Base-by-base conservation (phyloP, 257 asterid species). In the Gentiana dahurica region DNA sequence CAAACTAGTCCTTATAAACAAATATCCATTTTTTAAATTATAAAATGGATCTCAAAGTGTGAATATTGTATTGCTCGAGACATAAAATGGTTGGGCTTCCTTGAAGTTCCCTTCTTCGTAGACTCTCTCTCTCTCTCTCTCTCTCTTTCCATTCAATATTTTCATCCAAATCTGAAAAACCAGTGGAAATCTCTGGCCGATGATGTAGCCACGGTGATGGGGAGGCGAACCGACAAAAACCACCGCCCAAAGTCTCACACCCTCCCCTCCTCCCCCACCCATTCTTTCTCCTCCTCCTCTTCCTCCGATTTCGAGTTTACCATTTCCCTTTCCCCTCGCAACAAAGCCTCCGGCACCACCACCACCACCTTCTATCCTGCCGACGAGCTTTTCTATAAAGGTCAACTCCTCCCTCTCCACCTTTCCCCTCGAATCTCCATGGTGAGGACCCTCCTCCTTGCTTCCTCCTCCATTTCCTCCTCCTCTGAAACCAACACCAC, bases 301-400 rank as follows among this genome's bases (percentile, higher is more conserved):
- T 83, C 94, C 48, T 84, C 96, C 46, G 87, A 80, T 52, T 87
- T 87, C 79, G 96, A 87, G 51, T 87, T 87, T 84, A 75, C 89
- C 65, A 67, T 82, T 39, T 71, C 93, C 36, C 55, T 68, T 61
- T 80, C 95, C 58, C 94, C 92, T 0, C 69, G 84, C 51, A 57
- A 41, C 51, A 57, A 41, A 41, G 46, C 46, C 46, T 41, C 69
- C 43, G 74, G 82, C 73, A 67, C 89, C 24, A 24, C 24, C 24
- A 24, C 24, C 24, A 24, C 24, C 68, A 75, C 80, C 34, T 75
- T 80, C 63, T 79, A 92, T 73, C 84, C 94, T 37, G 95, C 95
- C 74, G 94, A 87, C 80, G 94, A 87, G 58, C 94, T 87, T 62
- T 87, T 87, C 77, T 84, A 87, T 83, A 87, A 84, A 51, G 96